These are phyloP conservation scores for Annona squamosa DNA, from an alignment of 164 flowering plant species.

Conservation along the genomic window DNA sequence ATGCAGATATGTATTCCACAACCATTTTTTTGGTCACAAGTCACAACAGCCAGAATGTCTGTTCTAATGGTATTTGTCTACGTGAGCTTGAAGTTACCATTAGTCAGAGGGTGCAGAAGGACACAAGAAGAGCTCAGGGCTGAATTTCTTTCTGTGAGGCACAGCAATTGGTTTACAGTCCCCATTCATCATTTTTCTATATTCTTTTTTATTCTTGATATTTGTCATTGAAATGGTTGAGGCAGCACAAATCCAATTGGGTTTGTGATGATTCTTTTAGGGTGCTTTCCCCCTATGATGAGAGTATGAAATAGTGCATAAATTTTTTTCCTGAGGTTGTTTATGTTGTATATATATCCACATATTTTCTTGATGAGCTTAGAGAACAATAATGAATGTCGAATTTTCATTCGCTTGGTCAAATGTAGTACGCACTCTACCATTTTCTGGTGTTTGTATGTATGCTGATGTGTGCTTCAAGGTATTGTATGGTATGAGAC, in stretches of 20 bases:
- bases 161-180: constrained; percentile 2
- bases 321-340: constrained; percentile 27
- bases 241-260: constrained; percentile 31
- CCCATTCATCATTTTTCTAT: constrained; percentile 3
- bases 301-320: constrained; percentile 54
- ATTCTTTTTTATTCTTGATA: constrained; percentile 24
- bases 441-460: no score
- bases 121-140: not conserved
- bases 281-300: constrained; percentile 40
- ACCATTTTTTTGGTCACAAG: constrained; percentile 11
- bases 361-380: no score
- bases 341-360: no score
- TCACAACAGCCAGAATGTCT: not conserved
- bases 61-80: not conserved
- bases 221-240: constrained; percentile 29
- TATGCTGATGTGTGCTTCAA: no score
- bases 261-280: constrained; percentile 24
- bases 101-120: not conserved
- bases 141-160: not conserved
- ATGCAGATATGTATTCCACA: constrained; percentile 7
- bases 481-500: no score
- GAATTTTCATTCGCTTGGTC: no score
- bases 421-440: no score
- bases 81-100: not conserved
- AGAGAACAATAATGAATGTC: no score